Conservation (phyloP, 169 alveolate species). For the Pseudocohnilembus persalinus region DNA sequence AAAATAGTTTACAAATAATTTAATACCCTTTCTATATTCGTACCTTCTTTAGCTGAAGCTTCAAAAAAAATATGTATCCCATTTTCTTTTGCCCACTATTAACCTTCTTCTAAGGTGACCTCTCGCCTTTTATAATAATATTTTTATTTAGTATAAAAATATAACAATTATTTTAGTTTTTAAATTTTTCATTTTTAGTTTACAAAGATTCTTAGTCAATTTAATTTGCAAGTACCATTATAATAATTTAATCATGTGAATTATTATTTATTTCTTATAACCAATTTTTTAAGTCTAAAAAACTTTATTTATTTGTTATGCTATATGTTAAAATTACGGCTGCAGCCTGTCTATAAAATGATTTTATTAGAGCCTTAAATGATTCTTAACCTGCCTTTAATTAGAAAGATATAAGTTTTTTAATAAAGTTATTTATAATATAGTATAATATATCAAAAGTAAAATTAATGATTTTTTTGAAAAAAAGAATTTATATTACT, state of each 20-base stretch:
- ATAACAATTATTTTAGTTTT: too few relatives aligned
- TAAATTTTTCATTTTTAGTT: too few relatives aligned
- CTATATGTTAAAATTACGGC: conserved; percentile 56
- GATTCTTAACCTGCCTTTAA: conserved; percentile 67
- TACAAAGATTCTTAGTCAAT: conserved; percentile 42
- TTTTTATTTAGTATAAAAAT: too few relatives aligned
- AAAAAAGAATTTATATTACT: conserved; percentile 1
- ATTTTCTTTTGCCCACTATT: conserved; percentile 19
- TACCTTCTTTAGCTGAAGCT: conserved; percentile 38
- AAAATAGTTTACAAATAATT: neutral
- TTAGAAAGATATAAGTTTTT: neutral
- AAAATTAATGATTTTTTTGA: too few relatives aligned
- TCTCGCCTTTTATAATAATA: neutral
- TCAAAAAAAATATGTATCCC: conserved; percentile 27
- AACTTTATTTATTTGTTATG: conserved; percentile 41
- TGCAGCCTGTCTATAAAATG: conserved; percentile 60
- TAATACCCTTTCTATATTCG: conserved; percentile 17
- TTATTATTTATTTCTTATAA: conserved; percentile 37
- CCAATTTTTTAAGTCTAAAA: conserved; percentile 49
- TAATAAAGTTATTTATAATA: too few relatives aligned
- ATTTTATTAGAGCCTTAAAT: conserved; percentile 50
- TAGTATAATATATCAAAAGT: too few relatives aligned
- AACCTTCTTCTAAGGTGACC: conserved; percentile 37
- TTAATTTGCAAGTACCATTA: conserved; percentile 49
- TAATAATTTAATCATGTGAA: conserved; percentile 23